Base-by-base conservation (phyloP, 345 rosid species). In the Populus ilicifolia region DNA sequence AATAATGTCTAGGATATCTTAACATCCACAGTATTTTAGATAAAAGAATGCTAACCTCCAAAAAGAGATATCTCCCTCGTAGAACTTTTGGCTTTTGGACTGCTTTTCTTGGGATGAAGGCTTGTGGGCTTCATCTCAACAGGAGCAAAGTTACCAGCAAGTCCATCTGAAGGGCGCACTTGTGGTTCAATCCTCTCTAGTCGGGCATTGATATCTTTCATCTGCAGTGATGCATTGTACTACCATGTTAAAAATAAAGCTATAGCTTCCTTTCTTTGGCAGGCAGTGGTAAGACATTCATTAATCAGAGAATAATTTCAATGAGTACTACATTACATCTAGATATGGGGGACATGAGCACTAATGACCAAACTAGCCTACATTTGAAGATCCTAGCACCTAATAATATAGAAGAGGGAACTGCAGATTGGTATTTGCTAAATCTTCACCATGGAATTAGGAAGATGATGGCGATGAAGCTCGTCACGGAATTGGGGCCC, bases 401-500 rank as follows among this genome's bases (percentile, higher is more conserved):
- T 46, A 25, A 33, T 56, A 50, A 41, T n/a, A 71, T n/a, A 67
- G 38, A 23, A 69, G 54, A 65, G 17, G 27, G 7, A 70, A 72
- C n/a, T 71, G 41, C 69, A 78, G 23, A 73, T 46, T 33, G 36
- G 5, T n/a, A n/a, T 38, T 27, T 16, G 52, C 62, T 23, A 80
- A 81, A 87, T 71, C 77, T 54, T 81, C 84, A 93, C 99, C 99
- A 92, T 89, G 72, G 88, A 88, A 50, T 86, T 83, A 70, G 99
- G 95, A 86, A 96, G 93, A 79, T 91, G 84, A 83, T 96, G 90
- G 35, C 98, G 98, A 66, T 92, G 95, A 86, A 96, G 98, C 86
- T 96, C 99, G 77, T 96, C 99, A 25, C 96, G 97, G 78, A 96
- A 94, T 72, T 96, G 99, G 82, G 89, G 72, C 67, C 99, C 99